A percentile compares a stretch with the other conserved stretches of the same genome.
Evolutionary conservation across 2,329 filamentous ascomycete species (phyloP).

Genomic region (Fusarium sp.): DNA sequence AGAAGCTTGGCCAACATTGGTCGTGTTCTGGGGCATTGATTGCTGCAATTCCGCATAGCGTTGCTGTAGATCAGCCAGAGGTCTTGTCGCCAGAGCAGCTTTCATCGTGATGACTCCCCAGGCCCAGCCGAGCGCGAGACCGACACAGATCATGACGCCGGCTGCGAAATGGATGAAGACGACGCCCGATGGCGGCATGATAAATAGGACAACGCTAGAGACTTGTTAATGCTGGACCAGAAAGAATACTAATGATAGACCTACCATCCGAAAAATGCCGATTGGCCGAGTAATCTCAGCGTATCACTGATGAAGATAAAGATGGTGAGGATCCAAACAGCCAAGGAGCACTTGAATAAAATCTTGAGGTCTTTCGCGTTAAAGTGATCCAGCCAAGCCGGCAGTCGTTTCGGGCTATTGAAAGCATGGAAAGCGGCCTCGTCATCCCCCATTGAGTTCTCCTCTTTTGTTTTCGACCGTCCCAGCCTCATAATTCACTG

Average conservation of each 20-base stretch:
- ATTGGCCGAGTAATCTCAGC: conserved; percentile 28
- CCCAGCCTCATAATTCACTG: not conserved
- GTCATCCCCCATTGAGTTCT: not conserved
- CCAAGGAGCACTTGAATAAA: conserved; percentile 38
- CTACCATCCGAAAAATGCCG: conserved; percentile 24
- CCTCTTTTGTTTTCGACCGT: not conserved
- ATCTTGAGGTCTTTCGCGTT: conserved; percentile 42
- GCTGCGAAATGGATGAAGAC: conserved; percentile 39
- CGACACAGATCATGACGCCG: conserved; percentile 27
- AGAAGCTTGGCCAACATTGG: conserved; percentile 25
- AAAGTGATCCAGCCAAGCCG: conserved; percentile 40
- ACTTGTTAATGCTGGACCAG: not conserved
- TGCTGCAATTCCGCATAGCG: conserved; percentile 19
- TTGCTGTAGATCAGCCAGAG: conserved; percentile 24
- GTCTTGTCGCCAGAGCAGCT: conserved; percentile 34
- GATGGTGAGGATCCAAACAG: conserved; percentile 41
- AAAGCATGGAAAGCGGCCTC: conserved; percentile 16
- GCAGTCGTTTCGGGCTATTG: conserved; percentile 16
- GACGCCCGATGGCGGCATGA: conserved; percentile 39
- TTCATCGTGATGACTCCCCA: conserved; percentile 40
- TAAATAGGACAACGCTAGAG: conserved; percentile 35
- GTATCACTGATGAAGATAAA: conserved; percentile 38
- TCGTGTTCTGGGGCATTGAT: conserved; percentile 33
- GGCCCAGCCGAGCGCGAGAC: conserved; percentile 29
- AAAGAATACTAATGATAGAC: not conserved